Base-by-base conservation (phyloP, 2,329 filamentous ascomycete genomes). In the Fusarium albosuccineum region DNA sequence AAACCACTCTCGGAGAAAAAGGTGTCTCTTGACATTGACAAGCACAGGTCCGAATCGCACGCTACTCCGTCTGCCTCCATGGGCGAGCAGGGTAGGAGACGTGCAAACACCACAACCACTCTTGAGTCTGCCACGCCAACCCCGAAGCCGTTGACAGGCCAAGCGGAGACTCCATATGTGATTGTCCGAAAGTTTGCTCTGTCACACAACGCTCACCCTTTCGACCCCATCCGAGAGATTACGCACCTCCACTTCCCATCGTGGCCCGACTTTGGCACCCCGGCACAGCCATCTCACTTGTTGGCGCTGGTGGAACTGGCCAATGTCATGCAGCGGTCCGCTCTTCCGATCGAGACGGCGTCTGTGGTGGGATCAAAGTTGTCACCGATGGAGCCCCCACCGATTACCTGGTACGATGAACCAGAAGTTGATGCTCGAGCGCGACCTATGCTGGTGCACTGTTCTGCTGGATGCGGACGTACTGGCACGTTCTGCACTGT, bases 241-340 rank as follows among this genome's bases (percentile, higher is more conserved):
- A 97, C 94, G 0, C 96, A 99, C 71, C 82, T 99, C 13, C 94
- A 98, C 75, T 98, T 97, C 77, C 89, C 93, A 0, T 90, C 91
- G n/a, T 99, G 96, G 96, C 96, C 96, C 0, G 96, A 99, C 75
- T 97, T 98, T 78, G 96, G 96, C 17, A 91, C 94, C 0, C 95
- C 95, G 0, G 94, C 96, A 0, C 92, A 97, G 73, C 94, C 96
- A 1, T 88, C 89, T 6, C 94, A 98, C 73, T 85, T 99, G 2
- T 85, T 99, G 14, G 92, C 91, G 2, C 81, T 99, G 14, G 92
- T 98, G n/a, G 94, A 97, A 77, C 87, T 97, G 53, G 92, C 91
- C 72, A 96, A 92, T 73, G 84, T 87, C 34, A 93, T 89, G 86
- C 91, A 85, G 81, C 91, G 78, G 70, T 87, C 79, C 58, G 85